Percentiles rank a stretch among this genome's conserved stretches.
These are phyloP conservation scores for Monilinia vaccinii-corymbosi DNA, from an alignment of 2,329 filamentous ascomycete species.

Conservation along the genomic window DNA sequence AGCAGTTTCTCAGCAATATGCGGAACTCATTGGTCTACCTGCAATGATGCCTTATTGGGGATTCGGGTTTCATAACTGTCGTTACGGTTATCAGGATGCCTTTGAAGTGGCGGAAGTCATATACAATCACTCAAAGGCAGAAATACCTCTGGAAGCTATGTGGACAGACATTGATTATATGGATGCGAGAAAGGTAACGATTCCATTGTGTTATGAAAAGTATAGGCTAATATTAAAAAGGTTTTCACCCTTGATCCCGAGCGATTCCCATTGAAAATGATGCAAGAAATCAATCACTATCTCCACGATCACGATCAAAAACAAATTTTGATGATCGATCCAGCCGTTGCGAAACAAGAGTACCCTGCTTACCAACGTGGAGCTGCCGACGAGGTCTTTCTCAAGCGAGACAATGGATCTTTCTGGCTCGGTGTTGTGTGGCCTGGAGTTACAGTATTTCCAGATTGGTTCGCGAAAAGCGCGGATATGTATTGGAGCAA, in stretches of 20 bases:
- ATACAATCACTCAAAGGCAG: slow-evolving; percentile 55
- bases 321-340: slow-evolving; percentile 73
- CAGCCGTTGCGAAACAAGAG: slow-evolving; percentile 44
- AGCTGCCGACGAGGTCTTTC: slow-evolving; percentile 38
- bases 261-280: slow-evolving; percentile 50
- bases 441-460: slow-evolving; percentile 64
- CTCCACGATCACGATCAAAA: slow-evolving; percentile 60
- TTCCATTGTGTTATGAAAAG: not conserved
- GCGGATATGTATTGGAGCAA: slow-evolving; percentile 60
- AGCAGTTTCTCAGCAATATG: slow-evolving; percentile 50
- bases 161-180: slow-evolving; percentile 60
- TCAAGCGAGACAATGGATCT: slow-evolving; percentile 51
- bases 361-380: slow-evolving; percentile 47
- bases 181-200: slow-evolving; percentile 37
- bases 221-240: slow-evolving; percentile 11
- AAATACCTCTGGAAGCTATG: slow-evolving; percentile 61
- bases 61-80: slow-evolving; percentile 54
- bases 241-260: slow-evolving; percentile 57
- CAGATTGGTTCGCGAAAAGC: slow-evolving; percentile 66
- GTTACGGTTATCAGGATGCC: slow-evolving; percentile 54
- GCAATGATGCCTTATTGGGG: slow-evolving; percentile 57
- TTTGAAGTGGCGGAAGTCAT: slow-evolving; percentile 59
- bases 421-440: slow-evolving; percentile 60
- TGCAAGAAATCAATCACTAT: slow-evolving; percentile 57
- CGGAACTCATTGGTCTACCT: slow-evolving; percentile 45